Percentiles rank a stretch among this genome's conserved stretches.
phyloP scores from a whole-genome alignment of 202 grass and related monocot genomes.

The Eragrostis tef region DNA sequence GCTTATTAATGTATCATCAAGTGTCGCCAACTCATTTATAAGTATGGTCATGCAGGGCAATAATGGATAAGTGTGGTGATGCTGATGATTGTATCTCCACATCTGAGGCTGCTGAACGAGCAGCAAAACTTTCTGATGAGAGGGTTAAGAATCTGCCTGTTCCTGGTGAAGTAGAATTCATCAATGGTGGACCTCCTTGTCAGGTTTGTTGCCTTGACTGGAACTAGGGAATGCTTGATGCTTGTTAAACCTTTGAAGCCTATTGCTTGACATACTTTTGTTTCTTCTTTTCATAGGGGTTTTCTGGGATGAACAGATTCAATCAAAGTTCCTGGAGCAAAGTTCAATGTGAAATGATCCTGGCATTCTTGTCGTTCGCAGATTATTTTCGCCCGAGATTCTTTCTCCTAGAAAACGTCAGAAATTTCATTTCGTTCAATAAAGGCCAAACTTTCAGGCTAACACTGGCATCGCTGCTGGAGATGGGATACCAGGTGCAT shows the following conservation, averaged over 20 bases:
- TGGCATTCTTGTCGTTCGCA: constrained; percentile 74
- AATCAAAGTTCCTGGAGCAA: constrained; percentile 81
- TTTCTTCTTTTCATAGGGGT: constrained; percentile 51
- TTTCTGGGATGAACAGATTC: constrained; percentile 89
- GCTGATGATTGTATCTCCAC: constrained; percentile 64
- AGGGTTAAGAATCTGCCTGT: constrained; percentile 62
- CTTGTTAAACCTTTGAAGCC: background rate
- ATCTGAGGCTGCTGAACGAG: constrained; percentile 59
- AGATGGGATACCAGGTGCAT: constrained; percentile 83
- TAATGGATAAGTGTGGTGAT: constrained; percentile 77
- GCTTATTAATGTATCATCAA: background rate
- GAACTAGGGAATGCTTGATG: constrained; percentile 3
- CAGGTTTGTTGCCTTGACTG: constrained; percentile 48
- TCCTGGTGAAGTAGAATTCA: constrained; percentile 72
- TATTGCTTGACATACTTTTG: background rate
- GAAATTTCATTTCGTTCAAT: constrained; percentile 85
- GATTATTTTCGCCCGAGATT: constrained; percentile 78
- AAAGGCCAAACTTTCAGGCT: constrained; percentile 78
- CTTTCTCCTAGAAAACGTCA: constrained; percentile 80
- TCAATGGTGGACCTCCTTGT: constrained; percentile 84
- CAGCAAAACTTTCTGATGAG: constrained; percentile 58
- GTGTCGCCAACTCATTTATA: constrained; percentile 1
- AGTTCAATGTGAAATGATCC: constrained; percentile 86
- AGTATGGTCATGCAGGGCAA: constrained; percentile 52
- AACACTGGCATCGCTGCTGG: constrained; percentile 68